These are phyloP conservation scores for Handroanthus guayacan DNA, from an alignment of 257 asterid species.

Conservation along the genomic window DNA sequence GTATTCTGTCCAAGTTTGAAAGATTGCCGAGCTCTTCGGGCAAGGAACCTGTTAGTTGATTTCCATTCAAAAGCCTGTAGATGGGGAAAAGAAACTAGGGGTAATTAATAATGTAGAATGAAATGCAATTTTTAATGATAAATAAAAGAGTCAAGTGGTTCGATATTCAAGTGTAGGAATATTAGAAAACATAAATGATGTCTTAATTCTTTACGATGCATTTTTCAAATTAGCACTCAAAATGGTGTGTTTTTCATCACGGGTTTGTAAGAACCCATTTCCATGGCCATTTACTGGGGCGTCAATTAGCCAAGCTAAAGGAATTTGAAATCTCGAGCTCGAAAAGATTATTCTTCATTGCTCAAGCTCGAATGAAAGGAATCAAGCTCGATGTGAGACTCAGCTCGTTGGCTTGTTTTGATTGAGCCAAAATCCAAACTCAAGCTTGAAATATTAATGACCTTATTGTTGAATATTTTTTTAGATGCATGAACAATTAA, in stretches of 20 bases:
- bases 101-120: slow-evolving; percentile 7
- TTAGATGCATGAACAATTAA: too few relatives aligned
- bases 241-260: not conserved
- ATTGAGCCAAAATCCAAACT: too few relatives aligned
- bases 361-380: too few relatives aligned
- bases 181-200: not conserved
- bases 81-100: slow-evolving; percentile 25
- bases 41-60: slow-evolving; percentile 83
- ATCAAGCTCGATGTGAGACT: too few relatives aligned
- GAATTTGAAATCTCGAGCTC: too few relatives aligned
- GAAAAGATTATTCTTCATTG: too few relatives aligned
- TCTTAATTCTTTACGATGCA: slow-evolving; percentile 23
- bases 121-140: slow-evolving; percentile 5
- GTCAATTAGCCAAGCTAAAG: too few relatives aligned
- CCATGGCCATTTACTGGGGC: not conserved
- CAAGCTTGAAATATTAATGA: too few relatives aligned
- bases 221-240: not conserved
- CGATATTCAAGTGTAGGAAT: not conserved
- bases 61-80: slow-evolving; percentile 94
- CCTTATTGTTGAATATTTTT: too few relatives aligned
- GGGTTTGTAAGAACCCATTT: slow-evolving; percentile 9
- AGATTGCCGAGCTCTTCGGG: slow-evolving; percentile 95
- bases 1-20: slow-evolving; percentile 84
- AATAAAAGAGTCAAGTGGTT: not conserved
- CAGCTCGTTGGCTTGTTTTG: too few relatives aligned